A percentile compares a stretch with the other conserved stretches of the same genome.
Evolutionary conservation across 1,284 basidiomycete genomes (phyloP).

Genomic region (Melampsora abietis-canadensis): DNA sequence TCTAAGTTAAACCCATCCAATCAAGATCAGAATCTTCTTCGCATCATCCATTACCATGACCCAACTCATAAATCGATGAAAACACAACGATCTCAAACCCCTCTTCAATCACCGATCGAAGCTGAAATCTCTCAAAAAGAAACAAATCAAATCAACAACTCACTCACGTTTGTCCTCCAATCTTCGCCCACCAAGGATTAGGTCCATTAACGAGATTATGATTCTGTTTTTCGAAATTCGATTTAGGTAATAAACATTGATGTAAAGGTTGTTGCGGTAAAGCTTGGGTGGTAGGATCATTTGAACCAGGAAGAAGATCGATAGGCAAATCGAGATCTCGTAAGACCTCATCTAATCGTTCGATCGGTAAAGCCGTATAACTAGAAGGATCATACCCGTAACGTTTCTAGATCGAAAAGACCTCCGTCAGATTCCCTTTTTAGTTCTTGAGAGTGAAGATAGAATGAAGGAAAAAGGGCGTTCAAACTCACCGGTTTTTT

Average conservation of each 20-base stretch:
- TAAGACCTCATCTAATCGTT: conserved; percentile 68
- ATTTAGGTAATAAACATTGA: conserved; percentile 77
- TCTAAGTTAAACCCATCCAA: conserved; percentile 51
- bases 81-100: no score
- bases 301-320: conserved; percentile 77
- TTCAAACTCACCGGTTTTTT: conserved; percentile 5
- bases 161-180: conserved; percentile 56
- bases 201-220: conserved; percentile 74
- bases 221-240: conserved; percentile 57
- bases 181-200: conserved; percentile 80
- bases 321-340: conserved; percentile 71
- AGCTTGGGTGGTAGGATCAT: conserved; percentile 81
- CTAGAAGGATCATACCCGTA: conserved; percentile 63
- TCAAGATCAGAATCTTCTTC: conserved; percentile 17
- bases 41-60: no score
- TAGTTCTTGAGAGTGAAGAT: not conserved
- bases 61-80: no score
- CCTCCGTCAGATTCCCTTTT: not conserved
- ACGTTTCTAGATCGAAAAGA: conserved; percentile 53
- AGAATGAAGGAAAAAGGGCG: not conserved
- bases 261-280: conserved; percentile 93
- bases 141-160: not conserved
- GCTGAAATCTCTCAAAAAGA: no score
- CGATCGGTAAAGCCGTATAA: conserved; percentile 71
- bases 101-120: no score